Evolutionary conservation across 305 asterid species (phyloP).

Genomic region (Solanum hybrid): DNA sequence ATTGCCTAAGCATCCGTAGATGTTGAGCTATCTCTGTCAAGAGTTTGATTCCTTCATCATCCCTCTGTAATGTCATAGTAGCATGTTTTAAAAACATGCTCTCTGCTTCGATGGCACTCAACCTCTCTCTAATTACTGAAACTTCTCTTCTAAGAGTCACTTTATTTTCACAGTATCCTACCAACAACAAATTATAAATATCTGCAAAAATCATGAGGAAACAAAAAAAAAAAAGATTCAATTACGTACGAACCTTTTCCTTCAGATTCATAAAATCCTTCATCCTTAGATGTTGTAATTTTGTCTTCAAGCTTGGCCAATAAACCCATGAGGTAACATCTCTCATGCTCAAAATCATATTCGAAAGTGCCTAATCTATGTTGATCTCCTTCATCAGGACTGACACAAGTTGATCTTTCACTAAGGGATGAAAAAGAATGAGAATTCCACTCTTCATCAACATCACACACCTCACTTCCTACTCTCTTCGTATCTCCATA

Average conservation of each 20-base stretch:
- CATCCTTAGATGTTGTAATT: neutral
- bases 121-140: conserved; percentile 45
- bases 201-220: neutral
- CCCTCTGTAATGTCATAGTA: conserved; percentile 60
- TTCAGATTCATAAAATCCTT: neutral
- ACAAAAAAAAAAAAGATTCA: neutral
- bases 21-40: conserved; percentile 78
- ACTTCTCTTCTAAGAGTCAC: conserved; percentile 49
- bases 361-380: neutral
- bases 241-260: neutral
- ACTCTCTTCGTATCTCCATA: conserved; percentile 37
- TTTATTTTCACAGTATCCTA: conserved; percentile 26
- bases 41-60: conserved; percentile 54
- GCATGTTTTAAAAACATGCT: conserved; percentile 76
- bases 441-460: conserved; percentile 48
- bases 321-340: conserved; percentile 34
- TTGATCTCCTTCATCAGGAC: conserved; percentile 29
- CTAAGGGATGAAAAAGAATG: conserved; percentile 32
- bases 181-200: neutral
- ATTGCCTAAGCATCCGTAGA: conserved; percentile 42
- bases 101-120: conserved; percentile 72
- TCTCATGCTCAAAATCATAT: conserved; percentile 36
- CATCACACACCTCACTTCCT: conserved; percentile 65
- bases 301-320: conserved; percentile 37
- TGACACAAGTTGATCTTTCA: conserved; percentile 38